A percentile compares a stretch with the other conserved stretches of the same genome.
Evolutionary conservation across 1,284 basidiomycete genomes (phyloP).

Genomic region (Cryptococcus maquisensis): DNA sequence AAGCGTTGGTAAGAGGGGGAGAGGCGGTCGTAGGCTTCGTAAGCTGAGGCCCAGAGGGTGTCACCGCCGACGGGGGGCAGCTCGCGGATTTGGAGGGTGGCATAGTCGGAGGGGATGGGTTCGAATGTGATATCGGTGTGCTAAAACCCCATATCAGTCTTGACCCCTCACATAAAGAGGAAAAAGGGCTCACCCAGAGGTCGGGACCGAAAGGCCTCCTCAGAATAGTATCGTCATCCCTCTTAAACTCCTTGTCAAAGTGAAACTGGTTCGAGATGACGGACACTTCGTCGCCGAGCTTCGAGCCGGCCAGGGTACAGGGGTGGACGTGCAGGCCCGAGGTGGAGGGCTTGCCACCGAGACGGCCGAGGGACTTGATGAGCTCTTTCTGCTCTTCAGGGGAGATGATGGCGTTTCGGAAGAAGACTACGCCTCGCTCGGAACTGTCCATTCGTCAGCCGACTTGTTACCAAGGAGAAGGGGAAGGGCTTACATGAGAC

Average conservation of each 20-base stretch:
- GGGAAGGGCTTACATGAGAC: constrained; percentile 24
- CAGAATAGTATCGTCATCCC: constrained; percentile 13
- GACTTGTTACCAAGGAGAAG: neutral
- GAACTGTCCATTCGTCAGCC: constrained; percentile 41
- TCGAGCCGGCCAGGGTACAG: constrained; percentile 53
- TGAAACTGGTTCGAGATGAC: constrained; percentile 29
- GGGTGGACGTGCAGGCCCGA: constrained; percentile 64
- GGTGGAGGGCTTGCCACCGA: constrained; percentile 58
- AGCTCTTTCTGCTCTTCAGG: constrained; percentile 53
- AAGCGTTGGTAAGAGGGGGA: constrained; percentile 30
- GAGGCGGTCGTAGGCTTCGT: constrained; percentile 50
- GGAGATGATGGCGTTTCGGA: constrained; percentile 54
- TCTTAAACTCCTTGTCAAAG: constrained; percentile 24
- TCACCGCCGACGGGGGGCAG: constrained; percentile 14
- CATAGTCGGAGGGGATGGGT: constrained; percentile 60
- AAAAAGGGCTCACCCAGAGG: constrained; percentile 24
- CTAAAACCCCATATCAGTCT: constrained; percentile 3
- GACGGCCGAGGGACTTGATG: constrained; percentile 54
- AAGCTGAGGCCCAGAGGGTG: constrained; percentile 51
- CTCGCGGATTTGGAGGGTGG: constrained; percentile 10
- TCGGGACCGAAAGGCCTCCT: constrained; percentile 13
- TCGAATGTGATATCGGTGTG: constrained; percentile 67
- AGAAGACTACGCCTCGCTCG: constrained; percentile 68
- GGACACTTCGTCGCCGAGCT: constrained; percentile 36
- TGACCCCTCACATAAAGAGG: neutral